A percentile compares a stretch with the other conserved stretches of the same genome.
phyloP scores from a whole-genome alignment of 352 stramenopile genomes.

The Globisporangium cystogenes region DNA sequence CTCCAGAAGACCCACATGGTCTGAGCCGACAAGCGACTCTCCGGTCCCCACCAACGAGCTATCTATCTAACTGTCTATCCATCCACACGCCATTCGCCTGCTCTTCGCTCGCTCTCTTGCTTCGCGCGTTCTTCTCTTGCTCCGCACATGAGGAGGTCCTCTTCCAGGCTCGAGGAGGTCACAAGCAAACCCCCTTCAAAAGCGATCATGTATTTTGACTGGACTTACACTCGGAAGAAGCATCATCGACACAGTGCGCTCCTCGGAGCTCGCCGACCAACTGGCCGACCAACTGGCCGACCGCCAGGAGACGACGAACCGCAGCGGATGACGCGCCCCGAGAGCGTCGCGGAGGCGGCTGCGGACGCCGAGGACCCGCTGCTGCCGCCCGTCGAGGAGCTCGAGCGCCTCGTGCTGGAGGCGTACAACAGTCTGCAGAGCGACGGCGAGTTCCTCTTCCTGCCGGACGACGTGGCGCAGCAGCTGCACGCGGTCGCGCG shows the following conservation, averaged over 20 bases:
- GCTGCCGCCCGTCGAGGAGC: slow-evolving; percentile 29
- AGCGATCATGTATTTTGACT: not conserved
- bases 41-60: not conserved
- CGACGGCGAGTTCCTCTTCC: slow-evolving; percentile 74
- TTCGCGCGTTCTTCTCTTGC: too few relatives aligned
- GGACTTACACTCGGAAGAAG: too few relatives aligned
- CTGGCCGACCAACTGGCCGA: not conserved
- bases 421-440: slow-evolving; percentile 84
- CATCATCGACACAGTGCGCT: too few relatives aligned
- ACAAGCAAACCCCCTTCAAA: too few relatives aligned
- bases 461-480: slow-evolving; percentile 54
- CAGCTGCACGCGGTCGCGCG: slow-evolving; percentile 58
- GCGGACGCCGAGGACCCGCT: not conserved
- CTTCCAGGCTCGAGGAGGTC: too few relatives aligned
- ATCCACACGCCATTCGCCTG: too few relatives aligned
- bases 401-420: slow-evolving; percentile 74
- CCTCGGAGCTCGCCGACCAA: not conserved
- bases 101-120: too few relatives aligned
- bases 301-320: too few relatives aligned
- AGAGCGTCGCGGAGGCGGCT: not conserved
- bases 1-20: slow-evolving; percentile 36
- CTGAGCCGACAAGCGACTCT: slow-evolving; percentile 4
- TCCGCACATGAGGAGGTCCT: too few relatives aligned
- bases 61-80: not conserved
- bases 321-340: not conserved